A percentile compares a stretch with the other conserved stretches of the same genome.
These are phyloP conservation scores for Tulasnella sp. DNA, from an alignment of 768 basidiomycete species.

Conservation along the genomic window DNA sequence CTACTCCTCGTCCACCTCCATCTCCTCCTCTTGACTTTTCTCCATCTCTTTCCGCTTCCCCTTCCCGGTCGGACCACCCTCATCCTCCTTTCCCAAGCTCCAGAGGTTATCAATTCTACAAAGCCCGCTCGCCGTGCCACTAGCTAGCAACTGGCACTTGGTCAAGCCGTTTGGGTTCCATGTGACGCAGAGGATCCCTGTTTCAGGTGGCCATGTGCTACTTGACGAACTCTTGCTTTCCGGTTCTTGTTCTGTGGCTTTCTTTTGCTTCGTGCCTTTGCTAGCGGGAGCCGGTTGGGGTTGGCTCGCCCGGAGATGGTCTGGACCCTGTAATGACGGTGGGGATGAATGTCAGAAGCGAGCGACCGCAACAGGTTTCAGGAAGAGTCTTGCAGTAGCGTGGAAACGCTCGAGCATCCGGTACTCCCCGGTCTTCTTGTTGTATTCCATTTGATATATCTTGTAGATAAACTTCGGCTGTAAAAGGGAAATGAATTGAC, in stretches of 20 bases:
- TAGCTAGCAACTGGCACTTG: conserved; percentile 60
- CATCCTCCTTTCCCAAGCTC: conserved; percentile 45
- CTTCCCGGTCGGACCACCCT: neutral
- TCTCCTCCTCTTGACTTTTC: neutral
- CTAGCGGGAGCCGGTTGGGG: conserved; percentile 41
- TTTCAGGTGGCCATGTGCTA: conserved; percentile 74
- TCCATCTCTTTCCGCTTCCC: neutral
- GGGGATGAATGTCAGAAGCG: conserved; percentile 48
- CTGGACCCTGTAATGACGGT: conserved; percentile 38
- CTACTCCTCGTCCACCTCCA: neutral
- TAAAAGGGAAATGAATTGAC: neutral
- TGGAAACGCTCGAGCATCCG: conserved; percentile 86
- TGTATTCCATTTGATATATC: conserved; percentile 86
- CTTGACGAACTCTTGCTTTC: conserved; percentile 43
- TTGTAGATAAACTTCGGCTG: conserved; percentile 76
- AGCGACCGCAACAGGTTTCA: neutral
- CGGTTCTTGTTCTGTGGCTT: conserved; percentile 35
- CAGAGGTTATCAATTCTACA: conserved; percentile 77
- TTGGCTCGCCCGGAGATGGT: conserved; percentile 15
- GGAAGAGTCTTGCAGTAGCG: conserved; percentile 52
- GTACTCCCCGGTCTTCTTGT: conserved; percentile 65
- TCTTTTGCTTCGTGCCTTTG: conserved; percentile 38
- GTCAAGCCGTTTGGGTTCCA: conserved; percentile 81
- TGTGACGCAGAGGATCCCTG: conserved; percentile 68
- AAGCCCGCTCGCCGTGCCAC: conserved; percentile 77